Percentiles rank a stretch among this genome's conserved stretches.
phyloP scores from a whole-genome alignment of 176 grass and related monocot genomes.

The Musa schizocarpa region DNA sequence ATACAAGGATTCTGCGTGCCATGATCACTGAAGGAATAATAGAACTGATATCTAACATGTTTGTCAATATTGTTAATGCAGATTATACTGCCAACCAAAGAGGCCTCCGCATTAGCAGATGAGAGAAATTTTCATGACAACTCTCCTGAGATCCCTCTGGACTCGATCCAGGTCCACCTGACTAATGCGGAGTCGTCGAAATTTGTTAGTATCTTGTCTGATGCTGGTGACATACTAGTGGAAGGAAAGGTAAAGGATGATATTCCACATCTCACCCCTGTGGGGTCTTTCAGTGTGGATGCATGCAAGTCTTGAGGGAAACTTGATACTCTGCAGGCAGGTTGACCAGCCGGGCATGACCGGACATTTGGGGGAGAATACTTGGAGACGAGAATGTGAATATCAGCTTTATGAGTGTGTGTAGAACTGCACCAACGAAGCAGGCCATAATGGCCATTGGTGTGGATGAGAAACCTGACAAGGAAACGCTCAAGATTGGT shows the following conservation, averaged over 20 bases:
- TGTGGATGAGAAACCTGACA: not conserved
- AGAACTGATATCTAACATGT: not conserved
- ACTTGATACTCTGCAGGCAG: not conserved
- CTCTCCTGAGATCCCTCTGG: not conserved
- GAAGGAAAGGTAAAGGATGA: not conserved
- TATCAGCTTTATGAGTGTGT: not conserved
- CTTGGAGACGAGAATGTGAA: not conserved
- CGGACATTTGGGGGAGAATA: not conserved
- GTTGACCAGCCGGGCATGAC: not conserved
- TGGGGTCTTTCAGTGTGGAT: not conserved
- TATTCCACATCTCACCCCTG: not conserved
- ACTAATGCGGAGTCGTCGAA: not conserved
- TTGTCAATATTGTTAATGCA: not conserved
- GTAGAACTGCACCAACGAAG: not conserved
- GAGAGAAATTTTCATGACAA: not conserved
- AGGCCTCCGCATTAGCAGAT: not conserved
- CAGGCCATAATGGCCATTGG: not conserved
- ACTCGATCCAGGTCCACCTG: not conserved
- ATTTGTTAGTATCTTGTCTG: not conserved
- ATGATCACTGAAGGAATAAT: slow-evolving; percentile 1
- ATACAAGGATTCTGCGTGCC: not conserved
- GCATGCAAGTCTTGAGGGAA: not conserved
- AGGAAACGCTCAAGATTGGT: not conserved
- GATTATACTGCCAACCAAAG: not conserved
- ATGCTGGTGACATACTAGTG: not conserved